Conservation (phyloP, 2,329 filamentous ascomycete species). For the Claviceps fusiformis region DNA sequence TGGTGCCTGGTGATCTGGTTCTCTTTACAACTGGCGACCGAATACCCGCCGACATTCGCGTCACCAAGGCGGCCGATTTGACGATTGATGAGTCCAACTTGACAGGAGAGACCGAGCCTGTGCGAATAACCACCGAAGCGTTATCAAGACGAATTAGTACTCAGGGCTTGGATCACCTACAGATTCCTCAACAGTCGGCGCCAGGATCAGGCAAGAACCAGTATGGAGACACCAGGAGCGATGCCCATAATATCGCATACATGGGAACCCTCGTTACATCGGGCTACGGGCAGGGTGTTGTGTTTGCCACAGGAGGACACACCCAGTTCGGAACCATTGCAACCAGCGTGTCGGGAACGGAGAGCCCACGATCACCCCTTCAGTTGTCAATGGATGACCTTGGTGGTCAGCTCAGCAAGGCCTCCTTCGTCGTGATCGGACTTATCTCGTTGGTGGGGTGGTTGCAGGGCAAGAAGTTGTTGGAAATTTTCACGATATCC, state of each 20-base stretch:
- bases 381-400: conserved; percentile 97
- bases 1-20: conserved; percentile 87
- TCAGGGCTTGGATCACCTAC: conserved; percentile 16
- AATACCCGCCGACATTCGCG: conserved; percentile 89
- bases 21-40: conserved; percentile 92
- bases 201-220: conserved; percentile 35
- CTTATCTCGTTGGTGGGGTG: conserved; percentile 86
- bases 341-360: conserved; percentile 83
- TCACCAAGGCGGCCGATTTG: conserved; percentile 78
- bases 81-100: conserved; percentile 95
- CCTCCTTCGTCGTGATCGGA: conserved; percentile 87
- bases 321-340: conserved; percentile 97
- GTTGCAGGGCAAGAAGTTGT: conserved; percentile 72
- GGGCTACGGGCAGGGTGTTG: conserved; percentile 87
- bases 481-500: conserved; percentile 96
- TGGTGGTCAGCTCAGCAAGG: conserved; percentile 89
- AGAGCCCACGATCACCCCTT: conserved; percentile 84
- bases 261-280: conserved; percentile 96
- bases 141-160: conserved; percentile 18
- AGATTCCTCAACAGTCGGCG: conserved; percentile 27
- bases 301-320: conserved; percentile 87
- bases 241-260: conserved; percentile 84
- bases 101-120: conserved; percentile 91
- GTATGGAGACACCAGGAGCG: conserved; percentile 45
- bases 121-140: conserved; percentile 60